Conservation (phyloP, 441 rosid species). For the Melastoma candidum region DNA sequence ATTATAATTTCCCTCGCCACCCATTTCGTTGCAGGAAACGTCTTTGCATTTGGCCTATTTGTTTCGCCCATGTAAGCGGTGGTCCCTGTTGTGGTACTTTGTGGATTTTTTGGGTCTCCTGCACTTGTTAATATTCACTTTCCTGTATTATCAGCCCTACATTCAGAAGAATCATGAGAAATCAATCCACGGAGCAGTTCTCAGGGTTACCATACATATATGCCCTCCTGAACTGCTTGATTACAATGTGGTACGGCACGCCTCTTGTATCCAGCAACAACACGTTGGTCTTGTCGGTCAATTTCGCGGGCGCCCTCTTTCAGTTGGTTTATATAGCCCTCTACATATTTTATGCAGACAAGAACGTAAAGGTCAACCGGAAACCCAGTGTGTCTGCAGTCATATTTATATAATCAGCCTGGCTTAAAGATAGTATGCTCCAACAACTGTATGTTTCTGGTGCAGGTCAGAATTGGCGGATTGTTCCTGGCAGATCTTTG, state of each 20-base stretch:
- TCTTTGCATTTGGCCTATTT: not conserved
- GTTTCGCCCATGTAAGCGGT: conserved; percentile 2
- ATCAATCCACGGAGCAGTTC: conserved; percentile 7
- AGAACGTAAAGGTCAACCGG: not conserved
- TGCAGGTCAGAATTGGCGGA: conserved; percentile 3
- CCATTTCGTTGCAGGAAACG: not conserved
- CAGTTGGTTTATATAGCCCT: not conserved
- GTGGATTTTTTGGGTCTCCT: not conserved
- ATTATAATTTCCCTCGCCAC: not conserved
- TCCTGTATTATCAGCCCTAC: conserved; percentile 2
- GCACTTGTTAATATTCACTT: not conserved
- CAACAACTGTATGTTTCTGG: not conserved
- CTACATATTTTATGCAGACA: conserved; percentile 3
- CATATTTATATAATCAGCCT: conserved; percentile 1
- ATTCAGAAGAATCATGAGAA: conserved; percentile 1
- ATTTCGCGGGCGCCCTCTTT: not conserved
- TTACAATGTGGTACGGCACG: conserved; percentile 4
- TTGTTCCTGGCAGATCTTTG: not conserved
- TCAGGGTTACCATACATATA: not conserved
- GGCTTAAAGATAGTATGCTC: conserved; percentile 12
- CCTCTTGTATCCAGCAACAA: not conserved
- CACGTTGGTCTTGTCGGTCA: not conserved
- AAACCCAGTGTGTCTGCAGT: not conserved
- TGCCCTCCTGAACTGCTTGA: conserved; percentile 10
- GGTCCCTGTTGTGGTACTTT: no score